Evolutionary conservation across 805 yeast species (phyloP), one percentile per base, ranked within the genome.

Genomic region (Limtongia smithiae): DNA sequence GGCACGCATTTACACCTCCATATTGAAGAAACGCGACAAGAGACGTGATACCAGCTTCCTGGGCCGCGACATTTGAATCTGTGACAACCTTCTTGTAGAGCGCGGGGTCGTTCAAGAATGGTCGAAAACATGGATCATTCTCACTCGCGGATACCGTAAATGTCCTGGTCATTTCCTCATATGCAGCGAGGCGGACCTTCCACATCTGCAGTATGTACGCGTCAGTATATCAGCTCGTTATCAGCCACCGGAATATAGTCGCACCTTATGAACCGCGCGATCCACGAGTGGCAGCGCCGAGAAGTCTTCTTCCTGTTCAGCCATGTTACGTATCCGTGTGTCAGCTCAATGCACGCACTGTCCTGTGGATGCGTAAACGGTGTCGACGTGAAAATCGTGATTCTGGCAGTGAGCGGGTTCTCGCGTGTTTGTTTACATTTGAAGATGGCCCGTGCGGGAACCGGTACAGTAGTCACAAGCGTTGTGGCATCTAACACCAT

Each of bases 51-150:
- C 87, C 97, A 1, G 83, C 71, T 62, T 93, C 97, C 57, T 89
- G 95, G 0, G 97, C 95, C 15, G 84, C 93, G 17, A 89, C 96
- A 63, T 93, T 93, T 28, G 83, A 65, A 64, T 93, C 98, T 2
- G 78, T 72, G 6, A 85, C 81, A 35, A 82, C 74, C 57, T 73
- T 72, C 57, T 77, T 80, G 60, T 82, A 71, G 2, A 75, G 44
- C 8, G 78, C 82, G 0, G 88, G 83, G 47, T 72, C 75, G 15
- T 67, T 62, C 51, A 79, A 63, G 62, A 76, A 79, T 2, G 70
- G 70, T 20, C 66, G 66, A 60, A 84, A 81, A 41, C 81, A 73
- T 2, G 68, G 73, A 56, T 80, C 87, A n/a, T 72, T 64, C 49
- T 77, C 81, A 53, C 73, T 71, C 2, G 80, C 72, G 1, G 86